Base-by-base conservation (phyloP, 1,284 basidiomycete species). In the Vanrija pseudolonga region DNA sequence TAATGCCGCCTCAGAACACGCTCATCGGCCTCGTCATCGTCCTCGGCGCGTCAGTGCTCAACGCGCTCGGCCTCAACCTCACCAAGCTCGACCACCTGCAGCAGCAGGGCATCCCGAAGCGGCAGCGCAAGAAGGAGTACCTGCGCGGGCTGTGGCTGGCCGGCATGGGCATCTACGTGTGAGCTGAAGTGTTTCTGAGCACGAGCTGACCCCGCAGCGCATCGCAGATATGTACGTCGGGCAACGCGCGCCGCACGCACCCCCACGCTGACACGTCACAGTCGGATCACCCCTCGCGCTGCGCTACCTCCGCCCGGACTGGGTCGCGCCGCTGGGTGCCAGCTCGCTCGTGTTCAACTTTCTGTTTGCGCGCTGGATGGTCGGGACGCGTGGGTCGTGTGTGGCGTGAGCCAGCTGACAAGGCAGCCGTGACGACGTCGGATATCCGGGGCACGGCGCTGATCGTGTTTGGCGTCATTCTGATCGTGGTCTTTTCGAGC, bases 101-200 rank as follows among this genome's bases (percentile, higher is more conserved):
- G 43, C 71, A 72, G 50, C 68, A 70, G 44, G 51, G 38, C 5
- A 63, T 77, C 45, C 74, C 75, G 18, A 71, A 66, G 55, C 41
- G 63, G 12, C 63, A 71, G 52, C 52, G 75, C 23, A 62, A 60
- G 61, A 62, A 65, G 50, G 73, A 76, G 44, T 77, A 66, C 41
- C 55, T 74, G 53, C 57, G 76, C 18, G 57, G 72, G n/a, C 45
- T 74, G 32, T 78, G 76, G 76, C 53, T 77, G 2, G 67, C 61
- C 3, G 76, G 76, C 9, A 77, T 77, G 75, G 67, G 71, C 3
- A 70, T 68, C 50, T 77, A 77, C 55, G 76, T 77, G 72, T 76
- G 59, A 67, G 74, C 53, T 11, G 39, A 18, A 11, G 19, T 22
- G 20, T 19, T 19, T 11, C 23, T 9, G 19, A 4, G 22, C 22